Evolutionary conservation across 352 stramenopile genomes (phyloP), one percentile per base, ranked within the genome.

Genomic region (Phytopythium delawarense): DNA sequence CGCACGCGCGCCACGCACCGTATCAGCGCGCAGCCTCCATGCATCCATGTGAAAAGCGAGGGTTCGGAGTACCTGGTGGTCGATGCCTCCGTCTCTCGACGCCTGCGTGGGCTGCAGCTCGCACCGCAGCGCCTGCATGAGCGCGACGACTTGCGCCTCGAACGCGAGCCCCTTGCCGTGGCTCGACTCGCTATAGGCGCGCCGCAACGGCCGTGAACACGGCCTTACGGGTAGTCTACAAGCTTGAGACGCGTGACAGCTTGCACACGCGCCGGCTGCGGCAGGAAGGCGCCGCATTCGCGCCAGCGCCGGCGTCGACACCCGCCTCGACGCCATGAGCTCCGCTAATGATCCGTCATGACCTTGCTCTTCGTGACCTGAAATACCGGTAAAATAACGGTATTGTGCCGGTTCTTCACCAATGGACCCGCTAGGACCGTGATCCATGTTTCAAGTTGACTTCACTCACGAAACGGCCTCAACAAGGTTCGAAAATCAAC

Each of bases 71-170:
- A 32, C 76, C 57, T 75, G 69, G 62, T 94, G 84, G 53, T 94
- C 84, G 57, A 94, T 85, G 1, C 84, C 84, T 25, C 84, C 82
- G 56, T 94, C 84, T 61, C 69, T 76, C 6, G 84, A 91, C 63
- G 78, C 61, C 52, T 89, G 81, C 32, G 84, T 94, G 9, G 82
- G 62, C 15, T 58, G 61, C 45, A 94, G 63, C 21, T 72, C 42
- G 57, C 84, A 94, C 28, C 77, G 65, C 30, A 89, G 69, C 39
- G 62, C 59, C 46, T 65, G 56, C 79, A 91, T 77, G 23, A 89
- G 63, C n/a, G 51, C 61, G 56, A 81, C 79, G 6, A 92, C 79
- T 37, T 84, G 73, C 56, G 67, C 53, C 58, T 94, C 84, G 42
- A 90, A 94, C 28, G 56, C 61, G 28, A 91, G 51, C 21, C 84